Evolutionary conservation across 164 flowering plant species (phyloP).

Genomic region (Sedum album): DNA sequence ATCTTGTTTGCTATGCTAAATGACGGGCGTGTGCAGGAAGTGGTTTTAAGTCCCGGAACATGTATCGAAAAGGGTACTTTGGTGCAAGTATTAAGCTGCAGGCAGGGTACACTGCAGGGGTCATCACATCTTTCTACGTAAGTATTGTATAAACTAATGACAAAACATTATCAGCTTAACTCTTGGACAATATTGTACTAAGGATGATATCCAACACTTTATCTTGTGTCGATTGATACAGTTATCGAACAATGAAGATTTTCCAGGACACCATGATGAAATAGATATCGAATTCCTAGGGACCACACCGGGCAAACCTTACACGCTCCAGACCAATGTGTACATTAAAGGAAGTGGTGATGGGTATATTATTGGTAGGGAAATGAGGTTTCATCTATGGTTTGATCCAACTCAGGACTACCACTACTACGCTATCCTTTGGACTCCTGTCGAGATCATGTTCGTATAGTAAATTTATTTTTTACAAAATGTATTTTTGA

Average conservation of each 20-base stretch:
- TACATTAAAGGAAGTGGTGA: constrained; percentile 88
- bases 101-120: constrained; percentile 91
- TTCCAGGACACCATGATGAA: constrained; percentile 83
- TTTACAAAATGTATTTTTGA: too few species aligned
- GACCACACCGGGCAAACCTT: constrained; percentile 60
- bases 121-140: constrained; percentile 78
- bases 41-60: constrained; percentile 63
- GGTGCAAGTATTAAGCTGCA: constrained; percentile 72
- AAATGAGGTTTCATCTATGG: constrained; percentile 76
- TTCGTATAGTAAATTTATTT: constrained; percentile 17
- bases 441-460: constrained; percentile 80
- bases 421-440: constrained; percentile 67
- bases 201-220: neutral
- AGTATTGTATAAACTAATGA: constrained; percentile 11
- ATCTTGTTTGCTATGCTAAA: too few species aligned
- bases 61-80: constrained; percentile 67
- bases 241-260: constrained; percentile 74
- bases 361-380: constrained; percentile 68
- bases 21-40: constrained; percentile 42
- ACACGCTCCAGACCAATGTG: constrained; percentile 78
- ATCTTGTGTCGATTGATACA: constrained; percentile 12
- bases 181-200: neutral
- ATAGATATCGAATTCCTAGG: constrained; percentile 89
- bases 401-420: constrained; percentile 79
- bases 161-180: too few species aligned